Evolutionary conservation across 805 yeast genomes (phyloP), one percentile per base, ranked within the genome.

Genomic region (Candida berthetii): DNA sequence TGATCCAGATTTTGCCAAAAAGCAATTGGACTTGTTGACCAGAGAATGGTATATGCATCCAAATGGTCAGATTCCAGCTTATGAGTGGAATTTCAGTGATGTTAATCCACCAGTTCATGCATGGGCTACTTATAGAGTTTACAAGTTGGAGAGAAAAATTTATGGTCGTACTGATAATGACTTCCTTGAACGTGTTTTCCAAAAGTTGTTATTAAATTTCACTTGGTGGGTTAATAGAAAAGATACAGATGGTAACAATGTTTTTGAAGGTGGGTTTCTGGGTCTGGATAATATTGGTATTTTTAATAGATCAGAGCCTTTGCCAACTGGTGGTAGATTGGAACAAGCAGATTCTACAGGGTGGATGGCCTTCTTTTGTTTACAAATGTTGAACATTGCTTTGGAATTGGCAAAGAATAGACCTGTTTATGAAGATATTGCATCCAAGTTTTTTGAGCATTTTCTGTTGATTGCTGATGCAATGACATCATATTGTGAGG

Each of bases 41-140:
- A 74, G 96, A 57, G 97, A 89, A 64, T 89, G 96, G 96, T 89
- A 89, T 59, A 87, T 88, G 95, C 96, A 91, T 59, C 96, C 96
- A 36, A 89, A 89, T 60, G 97, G 97, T n/a, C 96, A 90, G 63
- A 78, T 88, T 48, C 96, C 97, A 0, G 96, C 96, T 13, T 89
- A 89, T 61, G 97, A 89, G 64, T 89, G 97, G 97, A 89, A 90
- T 60, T 89, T 89, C 55, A 71, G 85, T 47, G 97, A 89, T 61
- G 95, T 90, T n/a, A 89, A 89, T 59, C 97, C 97, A 1, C 97
- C 97, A 0, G 97, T 89, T 29, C 96, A 90, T 60, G 96, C 96
- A 0, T 89, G 96, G 96, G 82, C 96, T 1, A 81, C 90, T 13
- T 89, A 80, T 60, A 74, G 97, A 52, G 85, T 85, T 34, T 89